Conservation (phyloP, 495 filamentous ascomycete species). For the Neurospora sp. region DNA sequence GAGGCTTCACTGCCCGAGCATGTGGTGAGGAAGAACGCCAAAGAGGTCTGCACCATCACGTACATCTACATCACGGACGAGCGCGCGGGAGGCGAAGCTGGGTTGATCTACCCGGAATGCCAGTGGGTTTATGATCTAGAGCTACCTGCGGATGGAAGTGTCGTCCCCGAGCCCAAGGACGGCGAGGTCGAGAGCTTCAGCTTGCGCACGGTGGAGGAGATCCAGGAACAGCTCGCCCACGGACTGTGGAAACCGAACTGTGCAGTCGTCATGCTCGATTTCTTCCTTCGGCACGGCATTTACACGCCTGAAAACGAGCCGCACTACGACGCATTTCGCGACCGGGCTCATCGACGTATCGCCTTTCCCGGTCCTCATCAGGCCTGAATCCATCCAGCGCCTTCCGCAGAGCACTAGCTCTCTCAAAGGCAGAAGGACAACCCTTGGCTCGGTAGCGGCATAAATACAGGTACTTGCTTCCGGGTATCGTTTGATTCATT, state of each 20-base stretch:
- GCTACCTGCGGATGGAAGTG: slow-evolving; percentile 45
- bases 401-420: neutral
- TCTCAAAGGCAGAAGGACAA: neutral
- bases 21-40: slow-evolving; percentile 50
- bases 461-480: slow-evolving; percentile 5
- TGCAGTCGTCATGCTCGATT: slow-evolving; percentile 71
- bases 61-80: slow-evolving; percentile 77
- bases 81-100: slow-evolving; percentile 72
- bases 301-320: slow-evolving; percentile 74
- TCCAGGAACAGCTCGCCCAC: slow-evolving; percentile 55
- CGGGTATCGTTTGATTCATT: slow-evolving; percentile 18
- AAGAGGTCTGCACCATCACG: slow-evolving; percentile 58
- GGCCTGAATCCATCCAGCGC: neutral
- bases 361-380: slow-evolving; percentile 66
- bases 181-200: slow-evolving; percentile 82
- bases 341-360: slow-evolving; percentile 67
- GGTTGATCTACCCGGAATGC: slow-evolving; percentile 84
- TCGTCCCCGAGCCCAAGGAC: slow-evolving; percentile 66
- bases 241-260: slow-evolving; percentile 94
- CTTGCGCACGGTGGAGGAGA: slow-evolving; percentile 63
- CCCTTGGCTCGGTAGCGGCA: neutral
- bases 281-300: slow-evolving; percentile 81
- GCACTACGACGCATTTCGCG: slow-evolving; percentile 66
- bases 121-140: slow-evolving; percentile 89
- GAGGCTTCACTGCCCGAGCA: slow-evolving; percentile 75